Base-by-base conservation (phyloP, 2,329 filamentous ascomycete genomes). In the Alternaria ethzedia region DNA sequence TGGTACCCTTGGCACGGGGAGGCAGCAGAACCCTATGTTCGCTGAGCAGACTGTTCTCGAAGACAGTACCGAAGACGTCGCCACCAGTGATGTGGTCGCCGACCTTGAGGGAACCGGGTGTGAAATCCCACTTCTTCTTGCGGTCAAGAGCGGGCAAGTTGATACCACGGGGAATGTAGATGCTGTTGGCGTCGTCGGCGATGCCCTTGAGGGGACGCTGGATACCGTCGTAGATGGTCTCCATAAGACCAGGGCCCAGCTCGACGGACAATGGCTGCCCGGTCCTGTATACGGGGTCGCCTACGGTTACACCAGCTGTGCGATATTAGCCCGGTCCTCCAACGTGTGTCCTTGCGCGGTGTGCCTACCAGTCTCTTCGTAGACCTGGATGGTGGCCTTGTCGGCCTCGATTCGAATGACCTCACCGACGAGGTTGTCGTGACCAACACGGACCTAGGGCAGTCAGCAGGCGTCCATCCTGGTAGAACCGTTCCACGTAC, bases 201-300 rank as follows among this genome's bases (percentile, higher is more conserved):
- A 99, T 99, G 71, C 88, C 90, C 83, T 91, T 91, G 74, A 99
- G 90, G 54, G 96, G 96, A 79, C 96, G 91, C 83, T 99, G 96
- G 77, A 99, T 99, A 85, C 96, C 96, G 81, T 99, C 96, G 86
- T 98, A 99, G 82, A 99, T 99, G 72, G 96, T 97, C 84, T 98
- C 95, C 88, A 99, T 93, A 81, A 99, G 86, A 80, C 96, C 96
- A 68, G 96, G 96, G 54, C 96, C 96, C 51, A 99, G 91, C 83
- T 99, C 96, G 82, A 99, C 96, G 62, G 96, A 97, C 59, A 99
- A 86, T 68, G 96, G 96, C 87, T 98, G 97, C 82, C 94, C 93
- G 61, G 95, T 97, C 77, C 95, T 89, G 65, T 84, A 77, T 71
- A 99, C 96, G 54, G 96, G 96, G 79, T 99, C 96, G 79, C 96